phyloP scores from a whole-genome alignment of 345 rosid species.

The Euphorbia peplus region DNA sequence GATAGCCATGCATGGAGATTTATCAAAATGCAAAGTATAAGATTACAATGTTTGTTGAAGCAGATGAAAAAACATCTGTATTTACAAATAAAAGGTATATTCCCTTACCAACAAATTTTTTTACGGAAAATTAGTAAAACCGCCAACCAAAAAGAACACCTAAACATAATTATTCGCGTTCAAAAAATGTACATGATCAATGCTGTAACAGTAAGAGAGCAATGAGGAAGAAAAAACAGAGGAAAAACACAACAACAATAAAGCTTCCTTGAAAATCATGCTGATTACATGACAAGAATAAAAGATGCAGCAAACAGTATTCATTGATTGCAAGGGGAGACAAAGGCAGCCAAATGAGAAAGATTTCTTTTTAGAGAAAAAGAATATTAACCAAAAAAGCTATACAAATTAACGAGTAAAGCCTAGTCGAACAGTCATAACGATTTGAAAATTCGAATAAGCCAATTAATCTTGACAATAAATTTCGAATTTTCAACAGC shows the following conservation, averaged over 20 bases:
- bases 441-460: slow-evolving; percentile 8
- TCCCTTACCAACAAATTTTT: not conserved
- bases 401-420: slow-evolving; percentile 4
- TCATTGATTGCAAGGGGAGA: slow-evolving; percentile 2
- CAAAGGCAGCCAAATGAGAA: slow-evolving; percentile 7
- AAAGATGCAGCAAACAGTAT: slow-evolving; percentile 20
- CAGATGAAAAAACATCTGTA: not conserved
- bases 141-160: not conserved
- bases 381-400: not conserved
- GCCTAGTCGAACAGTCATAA: slow-evolving; percentile 27
- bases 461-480: not conserved
- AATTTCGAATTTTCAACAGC: no score
- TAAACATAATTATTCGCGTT: slow-evolving; percentile 4
- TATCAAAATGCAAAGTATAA: not conserved
- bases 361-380: no score
- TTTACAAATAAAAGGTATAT: not conserved
- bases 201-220: not conserved
- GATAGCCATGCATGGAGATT: not conserved
- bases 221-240: not conserved
- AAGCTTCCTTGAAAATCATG: slow-evolving; percentile 13
- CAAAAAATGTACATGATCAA: not conserved
- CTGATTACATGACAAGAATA: slow-evolving; percentile 12
- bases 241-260: not conserved
- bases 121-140: not conserved
- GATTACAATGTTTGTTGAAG: no score